phyloP scores from a whole-genome alignment of 805 yeast species.

The Komagataella phaffii region DNA sequence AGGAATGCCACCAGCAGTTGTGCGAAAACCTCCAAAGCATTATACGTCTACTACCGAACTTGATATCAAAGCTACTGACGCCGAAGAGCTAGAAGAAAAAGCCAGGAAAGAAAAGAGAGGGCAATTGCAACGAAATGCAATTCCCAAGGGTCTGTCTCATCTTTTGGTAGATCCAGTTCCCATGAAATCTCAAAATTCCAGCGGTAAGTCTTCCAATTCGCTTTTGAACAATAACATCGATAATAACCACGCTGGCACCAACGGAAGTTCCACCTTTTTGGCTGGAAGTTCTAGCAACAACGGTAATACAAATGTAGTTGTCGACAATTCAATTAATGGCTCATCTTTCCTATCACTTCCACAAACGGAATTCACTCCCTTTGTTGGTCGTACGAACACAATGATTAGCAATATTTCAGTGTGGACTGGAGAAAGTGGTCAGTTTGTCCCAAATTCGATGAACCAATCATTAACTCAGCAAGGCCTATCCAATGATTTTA shows the following conservation, averaged over 20 bases:
- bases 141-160: conserved; percentile 41
- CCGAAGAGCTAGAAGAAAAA: conserved; percentile 28
- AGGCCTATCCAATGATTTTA: neutral
- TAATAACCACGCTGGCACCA: neutral
- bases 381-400: conserved; percentile 35
- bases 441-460: conserved; percentile 19
- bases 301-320: neutral
- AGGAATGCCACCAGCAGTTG: conserved; percentile 51
- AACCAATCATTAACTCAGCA: neutral
- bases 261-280: conserved; percentile 1
- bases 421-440: conserved; percentile 41
- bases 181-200: neutral
- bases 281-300: neutral
- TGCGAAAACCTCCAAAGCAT: conserved; percentile 27
- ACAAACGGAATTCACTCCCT: conserved; percentile 4
- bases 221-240: conserved; percentile 7
- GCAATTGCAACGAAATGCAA: conserved; percentile 33
- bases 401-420: conserved; percentile 50
- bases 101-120: conserved; percentile 35
- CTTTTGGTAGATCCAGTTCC: conserved; percentile 22
- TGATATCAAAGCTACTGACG: conserved; percentile 19
- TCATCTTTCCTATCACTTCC: conserved; percentile 3
- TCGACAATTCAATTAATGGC: neutral
- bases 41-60: conserved; percentile 18
- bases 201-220: conserved; percentile 18